A percentile compares a stretch with the other conserved stretches of the same genome.
phyloP scores from a whole-genome alignment of 139 green algal species.

The Pedinophyceae sp. region DNA sequence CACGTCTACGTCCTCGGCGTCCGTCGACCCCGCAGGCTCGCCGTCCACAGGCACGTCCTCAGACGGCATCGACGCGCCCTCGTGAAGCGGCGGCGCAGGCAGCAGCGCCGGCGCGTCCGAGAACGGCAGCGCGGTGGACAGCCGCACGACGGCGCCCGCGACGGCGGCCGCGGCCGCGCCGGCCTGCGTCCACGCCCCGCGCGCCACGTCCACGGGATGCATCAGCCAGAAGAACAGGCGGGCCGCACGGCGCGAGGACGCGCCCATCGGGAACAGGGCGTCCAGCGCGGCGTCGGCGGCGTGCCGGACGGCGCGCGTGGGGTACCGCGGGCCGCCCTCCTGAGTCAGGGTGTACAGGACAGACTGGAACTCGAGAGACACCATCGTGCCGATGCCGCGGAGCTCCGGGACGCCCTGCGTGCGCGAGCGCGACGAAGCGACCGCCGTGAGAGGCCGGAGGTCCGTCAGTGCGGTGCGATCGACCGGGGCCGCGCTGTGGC shows the following conservation, averaged over 20 bases:
- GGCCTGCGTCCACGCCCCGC: too few species aligned
- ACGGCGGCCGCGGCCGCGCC: too few species aligned
- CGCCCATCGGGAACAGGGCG: constrained; percentile 44
- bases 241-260: constrained; percentile 31
- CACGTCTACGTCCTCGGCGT: too few species aligned
- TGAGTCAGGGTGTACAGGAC: constrained; percentile 4
- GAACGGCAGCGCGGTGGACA: too few species aligned
- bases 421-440: neutral
- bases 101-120: too few species aligned
- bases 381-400: neutral
- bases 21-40: too few species aligned
- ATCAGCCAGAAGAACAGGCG: constrained; percentile 31
- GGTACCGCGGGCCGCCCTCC: constrained; percentile 5
- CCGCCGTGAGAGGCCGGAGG: neutral
- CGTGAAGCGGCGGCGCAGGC: too few species aligned
- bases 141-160: too few species aligned
- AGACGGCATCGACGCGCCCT: too few species aligned
- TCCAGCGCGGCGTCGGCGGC: constrained; percentile 27
- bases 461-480: neutral
- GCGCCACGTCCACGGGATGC: constrained; percentile 40
- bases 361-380: neutral
- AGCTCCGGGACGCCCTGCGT: neutral
- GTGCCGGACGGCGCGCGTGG: neutral
- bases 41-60: too few species aligned
- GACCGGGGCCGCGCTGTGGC: neutral